phyloP scores from a whole-genome alignment of 345 rosid species.

The Arabidopsis suecica region DNA sequence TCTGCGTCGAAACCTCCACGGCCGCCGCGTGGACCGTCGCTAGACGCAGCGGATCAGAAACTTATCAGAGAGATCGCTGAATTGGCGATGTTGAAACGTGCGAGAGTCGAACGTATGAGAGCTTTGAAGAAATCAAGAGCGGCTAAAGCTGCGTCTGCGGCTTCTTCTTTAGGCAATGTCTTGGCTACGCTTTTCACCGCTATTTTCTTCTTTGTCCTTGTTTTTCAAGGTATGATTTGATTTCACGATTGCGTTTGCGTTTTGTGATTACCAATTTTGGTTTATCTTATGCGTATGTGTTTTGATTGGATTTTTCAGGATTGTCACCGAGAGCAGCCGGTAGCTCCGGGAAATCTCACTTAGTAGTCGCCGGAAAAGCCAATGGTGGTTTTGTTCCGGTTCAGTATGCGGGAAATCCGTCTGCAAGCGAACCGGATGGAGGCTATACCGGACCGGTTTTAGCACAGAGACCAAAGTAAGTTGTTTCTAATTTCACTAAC shows the following conservation, averaged over 20 bases:
- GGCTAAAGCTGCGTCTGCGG: constrained; percentile 58
- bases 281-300: neutral
- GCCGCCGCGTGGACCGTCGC: constrained; percentile 86
- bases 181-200: constrained; percentile 68
- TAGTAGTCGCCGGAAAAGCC: constrained; percentile 52
- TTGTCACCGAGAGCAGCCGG: constrained; percentile 54
- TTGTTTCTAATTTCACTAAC: neutral
- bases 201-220: constrained; percentile 63
- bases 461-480: constrained; percentile 53
- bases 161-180: constrained; percentile 52
- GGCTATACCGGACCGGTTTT: constrained; percentile 44
- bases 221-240: constrained; percentile 63
- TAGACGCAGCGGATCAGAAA: constrained; percentile 86
- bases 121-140: constrained; percentile 82
- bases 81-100: constrained; percentile 83
- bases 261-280: neutral
- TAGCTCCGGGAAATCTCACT: constrained; percentile 54
- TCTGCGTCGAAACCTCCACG: constrained; percentile 83
- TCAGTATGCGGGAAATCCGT: constrained; percentile 56
- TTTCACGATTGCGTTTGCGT: constrained; percentile 25
- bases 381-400: constrained; percentile 58
- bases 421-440: constrained; percentile 49
- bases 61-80: constrained; percentile 81
- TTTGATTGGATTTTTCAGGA: constrained; percentile 51
- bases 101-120: constrained; percentile 81